Evolutionary conservation across 371 early-diverging fungal species (phyloP), one percentile per base, ranked within the genome.

Genomic region (Mortierella sp.): DNA sequence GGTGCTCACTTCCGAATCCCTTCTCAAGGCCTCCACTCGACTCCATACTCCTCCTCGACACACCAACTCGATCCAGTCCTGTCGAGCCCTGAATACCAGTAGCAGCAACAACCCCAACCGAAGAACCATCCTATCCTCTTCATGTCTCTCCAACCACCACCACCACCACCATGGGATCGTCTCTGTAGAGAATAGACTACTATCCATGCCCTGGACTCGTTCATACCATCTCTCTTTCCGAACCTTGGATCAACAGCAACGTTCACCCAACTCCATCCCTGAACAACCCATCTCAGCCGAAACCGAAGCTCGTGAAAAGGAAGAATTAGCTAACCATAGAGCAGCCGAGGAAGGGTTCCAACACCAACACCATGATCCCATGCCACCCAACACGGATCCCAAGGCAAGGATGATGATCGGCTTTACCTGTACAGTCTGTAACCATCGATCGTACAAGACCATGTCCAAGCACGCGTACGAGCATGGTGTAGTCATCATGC

Each of bases 371-470:
- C 25, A 64, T 46, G 68, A 68, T 16, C 79, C 79, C 0, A 77
- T 77, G 44, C 79, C 79, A 1, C 79, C 79, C 25, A 77, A 77
- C 64, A 60, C 59, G 2, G 81, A 84, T 47, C 84, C 83, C 44
- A 86, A 88, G 51, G 89, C 85, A 11, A 88, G 93, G 46, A 77
- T 96, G 79, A 74, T 96, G 2, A 94, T 97, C 74, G 95, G 95
- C 6, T 97, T 96, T 81, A 97, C 96, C 9, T 98, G 98, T 81
- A 96, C 94, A 73, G 95, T 95, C 21, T 98, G 98, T 82, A 75
- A 84, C 66, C 88, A 89, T 63, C 92, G 97, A 16, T 89, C 91
- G 25, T 89, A 93, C 81, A 95, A 96, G 81, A 87, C 89, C 65
- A 96, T 98, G 93, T 94, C 97, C 59, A 95, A 94, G 80, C 83